A percentile compares a stretch with the other conserved stretches of the same genome.
phyloP scores from a whole-genome alignment of 2,329 filamentous ascomycete species.

The Ophiognomonia clavigignenti-juglandacearum region DNA sequence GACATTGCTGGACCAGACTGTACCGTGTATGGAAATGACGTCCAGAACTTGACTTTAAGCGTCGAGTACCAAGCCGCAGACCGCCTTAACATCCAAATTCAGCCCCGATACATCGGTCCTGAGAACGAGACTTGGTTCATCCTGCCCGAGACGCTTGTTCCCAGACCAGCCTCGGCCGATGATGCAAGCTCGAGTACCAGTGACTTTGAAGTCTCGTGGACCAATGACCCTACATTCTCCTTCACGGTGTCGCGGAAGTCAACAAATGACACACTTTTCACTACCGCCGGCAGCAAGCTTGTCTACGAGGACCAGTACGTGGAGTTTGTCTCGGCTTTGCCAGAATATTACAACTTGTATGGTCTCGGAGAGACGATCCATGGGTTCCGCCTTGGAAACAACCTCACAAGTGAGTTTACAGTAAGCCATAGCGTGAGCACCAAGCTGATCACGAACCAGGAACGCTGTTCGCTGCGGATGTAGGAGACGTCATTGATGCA shows the following conservation, averaged over 20 bases:
- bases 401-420: slow-evolving; percentile 52
- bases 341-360: slow-evolving; percentile 70
- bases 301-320: slow-evolving; percentile 77
- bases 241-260: slow-evolving; percentile 58
- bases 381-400: slow-evolving; percentile 65
- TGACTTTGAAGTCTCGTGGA: slow-evolving; percentile 51
- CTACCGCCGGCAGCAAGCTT: slow-evolving; percentile 57
- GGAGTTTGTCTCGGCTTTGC: slow-evolving; percentile 62
- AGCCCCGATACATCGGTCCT: slow-evolving; percentile 56
- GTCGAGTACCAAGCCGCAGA: slow-evolving; percentile 36
- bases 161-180: slow-evolving; percentile 42
- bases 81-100: slow-evolving; percentile 66
- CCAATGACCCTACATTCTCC: slow-evolving; percentile 56
- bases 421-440: background rate
- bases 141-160: slow-evolving; percentile 58
- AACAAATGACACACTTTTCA: slow-evolving; percentile 63
- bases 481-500: slow-evolving; percentile 56
- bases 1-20: slow-evolving; percentile 63
- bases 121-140: slow-evolving; percentile 64
- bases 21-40: slow-evolving; percentile 71
- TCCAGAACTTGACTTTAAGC: slow-evolving; percentile 39
- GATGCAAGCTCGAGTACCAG: slow-evolving; percentile 41
- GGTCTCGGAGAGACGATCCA: slow-evolving; percentile 72
- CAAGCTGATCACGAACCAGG: slow-evolving; percentile 22
- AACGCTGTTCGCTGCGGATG: slow-evolving; percentile 59